phyloP scores from a whole-genome alignment of 179 eudicot genomes.

The Patellifolia procumbens region DNA sequence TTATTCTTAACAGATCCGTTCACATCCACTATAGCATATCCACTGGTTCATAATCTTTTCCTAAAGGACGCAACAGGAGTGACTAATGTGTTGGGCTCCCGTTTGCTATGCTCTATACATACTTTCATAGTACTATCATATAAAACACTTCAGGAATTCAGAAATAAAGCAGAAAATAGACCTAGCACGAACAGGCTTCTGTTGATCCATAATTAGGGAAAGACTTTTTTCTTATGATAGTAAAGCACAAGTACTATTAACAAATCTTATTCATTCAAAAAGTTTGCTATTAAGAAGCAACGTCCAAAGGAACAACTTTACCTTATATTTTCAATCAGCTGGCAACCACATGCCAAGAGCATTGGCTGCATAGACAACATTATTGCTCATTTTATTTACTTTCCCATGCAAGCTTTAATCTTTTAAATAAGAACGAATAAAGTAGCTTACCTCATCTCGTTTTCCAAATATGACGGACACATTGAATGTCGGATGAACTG shows the following conservation, averaged over 20 bases:
- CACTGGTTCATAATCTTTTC: too few relatives aligned
- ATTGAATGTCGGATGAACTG: constrained; percentile 55
- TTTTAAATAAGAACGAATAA: not conserved
- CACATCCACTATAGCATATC: too few relatives aligned
- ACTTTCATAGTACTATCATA: not conserved
- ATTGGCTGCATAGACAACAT: constrained; percentile 58
- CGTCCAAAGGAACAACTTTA: constrained; percentile 17
- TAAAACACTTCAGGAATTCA: not conserved
- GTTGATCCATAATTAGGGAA: not conserved
- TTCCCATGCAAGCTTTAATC: not conserved
- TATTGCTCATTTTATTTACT: not conserved
- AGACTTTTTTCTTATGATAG: not conserved
- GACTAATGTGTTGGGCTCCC: not conserved
- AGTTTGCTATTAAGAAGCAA: not conserved
- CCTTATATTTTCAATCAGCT: constrained; percentile 81
- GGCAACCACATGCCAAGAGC: constrained; percentile 74
- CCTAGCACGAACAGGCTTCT: not conserved
- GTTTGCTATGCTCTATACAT: not conserved
- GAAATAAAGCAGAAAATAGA: not conserved
- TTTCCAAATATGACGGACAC: constrained; percentile 73
- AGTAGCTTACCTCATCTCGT: constrained; percentile 66
- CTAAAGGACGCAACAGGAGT: too few relatives aligned
- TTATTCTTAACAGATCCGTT: too few relatives aligned
- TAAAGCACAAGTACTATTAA: not conserved
- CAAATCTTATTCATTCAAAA: not conserved